These are phyloP conservation scores for Macadamia integrifolia DNA, from an alignment of 164 flowering plant genomes.

Conservation along the genomic window DNA sequence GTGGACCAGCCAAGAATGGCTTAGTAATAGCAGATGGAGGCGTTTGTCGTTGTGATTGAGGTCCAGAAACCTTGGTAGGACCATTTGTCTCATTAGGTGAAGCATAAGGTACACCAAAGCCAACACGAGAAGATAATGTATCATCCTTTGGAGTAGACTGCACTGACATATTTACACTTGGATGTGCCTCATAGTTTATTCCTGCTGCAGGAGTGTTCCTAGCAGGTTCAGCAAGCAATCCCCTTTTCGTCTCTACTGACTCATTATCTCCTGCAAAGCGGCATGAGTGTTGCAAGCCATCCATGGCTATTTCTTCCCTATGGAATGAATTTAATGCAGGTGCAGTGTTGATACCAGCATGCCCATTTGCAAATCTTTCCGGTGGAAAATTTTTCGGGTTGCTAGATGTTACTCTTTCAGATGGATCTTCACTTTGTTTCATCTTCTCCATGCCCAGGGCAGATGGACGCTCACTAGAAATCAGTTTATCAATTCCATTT, in stretches of 20 bases:
- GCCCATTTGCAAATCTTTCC: conserved; percentile 39
- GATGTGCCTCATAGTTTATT: conserved; percentile 30
- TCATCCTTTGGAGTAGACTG: conserved; percentile 40
- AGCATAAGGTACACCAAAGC: conserved; percentile 29
- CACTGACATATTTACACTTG: conserved; percentile 25
- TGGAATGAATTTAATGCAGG: conserved; percentile 8
- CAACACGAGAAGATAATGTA: conserved; percentile 31
- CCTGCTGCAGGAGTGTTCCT: conserved; percentile 31
- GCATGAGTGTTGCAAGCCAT: conserved; percentile 15
- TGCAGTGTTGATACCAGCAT: conserved; percentile 29
- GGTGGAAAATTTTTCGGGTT: conserved; percentile 32
- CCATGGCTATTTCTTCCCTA: conserved; percentile 12
- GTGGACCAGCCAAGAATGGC: conserved; percentile 27
- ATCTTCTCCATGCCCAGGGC: conserved; percentile 34
- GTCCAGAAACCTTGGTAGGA: conserved; percentile 29
- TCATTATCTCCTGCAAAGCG: conserved; percentile 7
- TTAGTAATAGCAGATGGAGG: conserved; percentile 31
- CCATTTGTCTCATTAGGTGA: conserved; percentile 38
- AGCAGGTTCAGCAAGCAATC: conserved; percentile 17
- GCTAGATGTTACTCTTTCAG: conserved; percentile 37
- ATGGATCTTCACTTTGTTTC: conserved; percentile 35
- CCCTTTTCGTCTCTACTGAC: conserved; percentile 13
- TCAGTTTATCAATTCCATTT: conserved; percentile 26
- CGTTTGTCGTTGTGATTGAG: conserved; percentile 30
- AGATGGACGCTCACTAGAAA: conserved; percentile 28